Evolutionary conservation across 192 early-diverging fungal species (phyloP).

Genomic region (Phlyctochytrium arcticum): DNA sequence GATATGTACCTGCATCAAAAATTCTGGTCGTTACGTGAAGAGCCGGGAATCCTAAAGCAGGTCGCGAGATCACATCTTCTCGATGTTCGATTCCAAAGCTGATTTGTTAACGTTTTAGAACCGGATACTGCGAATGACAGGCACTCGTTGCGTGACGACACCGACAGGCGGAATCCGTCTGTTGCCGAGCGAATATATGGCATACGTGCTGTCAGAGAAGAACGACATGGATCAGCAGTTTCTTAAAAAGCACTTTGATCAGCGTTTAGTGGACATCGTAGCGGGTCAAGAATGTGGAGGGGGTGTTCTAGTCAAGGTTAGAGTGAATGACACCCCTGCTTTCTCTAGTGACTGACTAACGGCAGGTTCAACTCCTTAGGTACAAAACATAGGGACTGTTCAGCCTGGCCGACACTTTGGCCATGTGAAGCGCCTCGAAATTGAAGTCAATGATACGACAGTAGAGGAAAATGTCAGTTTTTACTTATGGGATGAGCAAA

Average conservation of each 20-base stretch:
- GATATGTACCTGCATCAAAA: slow-evolving; percentile 25
- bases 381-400: not conserved
- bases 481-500: slow-evolving; percentile 20
- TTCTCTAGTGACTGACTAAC: not conserved
- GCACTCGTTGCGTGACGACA: slow-evolving; percentile 9
- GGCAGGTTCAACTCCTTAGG: not conserved
- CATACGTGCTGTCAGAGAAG: not conserved
- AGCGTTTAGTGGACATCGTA: not conserved
- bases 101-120: no score
- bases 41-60: not conserved
- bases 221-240: not conserved
- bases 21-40: slow-evolving; percentile 8
- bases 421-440: slow-evolving; percentile 7
- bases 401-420: not conserved
- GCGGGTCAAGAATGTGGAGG: not conserved
- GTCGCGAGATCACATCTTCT: not conserved
- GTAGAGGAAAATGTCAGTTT: not conserved
- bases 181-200: slow-evolving; percentile 16
- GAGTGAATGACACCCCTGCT: not conserved
- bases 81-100: not conserved
- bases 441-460: slow-evolving; percentile 5
- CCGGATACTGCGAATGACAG: slow-evolving; percentile 12
- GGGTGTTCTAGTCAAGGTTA: slow-evolving; percentile 1
- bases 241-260: not conserved
- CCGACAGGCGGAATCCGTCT: not conserved